phyloP scores from a whole-genome alignment of 2,329 filamentous ascomycete genomes.

The Aspergillus ochraceus region DNA sequence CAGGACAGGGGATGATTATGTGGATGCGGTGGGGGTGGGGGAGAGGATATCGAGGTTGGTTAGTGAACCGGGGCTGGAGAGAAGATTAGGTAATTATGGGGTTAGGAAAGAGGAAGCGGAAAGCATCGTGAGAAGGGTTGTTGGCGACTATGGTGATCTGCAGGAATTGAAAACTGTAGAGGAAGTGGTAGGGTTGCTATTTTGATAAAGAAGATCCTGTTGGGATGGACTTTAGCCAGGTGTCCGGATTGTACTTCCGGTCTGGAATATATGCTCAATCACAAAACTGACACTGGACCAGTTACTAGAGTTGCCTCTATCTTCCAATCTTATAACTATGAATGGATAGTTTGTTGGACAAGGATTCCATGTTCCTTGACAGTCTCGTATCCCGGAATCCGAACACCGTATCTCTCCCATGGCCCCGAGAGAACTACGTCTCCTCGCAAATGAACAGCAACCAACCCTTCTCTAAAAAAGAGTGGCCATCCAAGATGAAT shows the following conservation, averaged over 20 bases:
- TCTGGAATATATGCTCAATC: too few relatives aligned
- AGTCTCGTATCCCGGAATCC: neutral
- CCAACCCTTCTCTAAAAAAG: too few relatives aligned
- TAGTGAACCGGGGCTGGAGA: neutral
- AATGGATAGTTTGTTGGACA: too few relatives aligned
- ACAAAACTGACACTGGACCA: too few relatives aligned
- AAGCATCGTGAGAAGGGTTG: conserved; percentile 1
- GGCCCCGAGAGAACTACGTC: too few relatives aligned
- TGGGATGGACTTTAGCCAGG: too few relatives aligned
- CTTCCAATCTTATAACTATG: too few relatives aligned
- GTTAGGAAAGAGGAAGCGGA: neutral
- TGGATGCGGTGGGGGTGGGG: conserved; percentile 4
- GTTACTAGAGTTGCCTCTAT: too few relatives aligned
- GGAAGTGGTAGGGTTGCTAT: neutral
- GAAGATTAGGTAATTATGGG: neutral
- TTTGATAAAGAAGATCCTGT: too few relatives aligned
- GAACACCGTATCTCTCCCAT: neutral
- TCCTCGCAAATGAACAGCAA: too few relatives aligned
- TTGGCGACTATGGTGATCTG: neutral
- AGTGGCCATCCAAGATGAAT: neutral
- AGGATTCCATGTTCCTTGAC: neutral
- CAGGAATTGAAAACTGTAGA: neutral
- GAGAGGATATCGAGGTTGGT: conserved; percentile 2
- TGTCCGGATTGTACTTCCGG: too few relatives aligned
- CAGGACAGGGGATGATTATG: neutral